Conservation (phyloP, 345 rosid species). For the Anastatica hierochuntica region DNA sequence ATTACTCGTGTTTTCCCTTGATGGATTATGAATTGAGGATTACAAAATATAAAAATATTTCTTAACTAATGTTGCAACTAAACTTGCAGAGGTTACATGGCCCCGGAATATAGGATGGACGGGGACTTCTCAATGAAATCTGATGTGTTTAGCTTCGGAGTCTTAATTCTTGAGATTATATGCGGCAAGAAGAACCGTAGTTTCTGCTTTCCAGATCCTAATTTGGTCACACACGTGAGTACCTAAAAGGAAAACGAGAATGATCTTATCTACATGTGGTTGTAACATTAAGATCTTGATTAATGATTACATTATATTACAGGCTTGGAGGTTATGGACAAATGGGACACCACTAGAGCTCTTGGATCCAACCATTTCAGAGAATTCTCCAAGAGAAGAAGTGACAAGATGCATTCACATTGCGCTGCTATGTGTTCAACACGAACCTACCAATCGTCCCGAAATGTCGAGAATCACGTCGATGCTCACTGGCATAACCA, state of each 20-base stretch:
- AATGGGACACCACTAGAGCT: neutral
- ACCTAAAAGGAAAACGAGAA: too few species aligned
- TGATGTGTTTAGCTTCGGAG: too few species aligned
- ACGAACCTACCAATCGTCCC: neutral
- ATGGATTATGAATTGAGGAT: neutral
- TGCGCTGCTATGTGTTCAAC: too few species aligned
- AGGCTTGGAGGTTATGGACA: neutral
- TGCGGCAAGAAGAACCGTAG: too few species aligned
- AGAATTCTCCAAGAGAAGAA: neutral
- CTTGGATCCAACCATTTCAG: neutral
- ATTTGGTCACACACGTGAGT: too few species aligned
- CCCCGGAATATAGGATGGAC: constrained; percentile 1
- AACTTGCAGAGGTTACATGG: constrained; percentile 16
- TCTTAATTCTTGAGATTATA: too few species aligned
- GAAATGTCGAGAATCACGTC: neutral
- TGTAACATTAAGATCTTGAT: too few species aligned
- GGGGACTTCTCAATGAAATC: too few species aligned
- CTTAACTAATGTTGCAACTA: neutral
- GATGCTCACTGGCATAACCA: neutral
- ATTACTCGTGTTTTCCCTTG: neutral
- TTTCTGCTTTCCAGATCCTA: too few species aligned
- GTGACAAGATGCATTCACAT: neutral
- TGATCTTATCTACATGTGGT: too few species aligned
- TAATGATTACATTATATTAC: neutral
- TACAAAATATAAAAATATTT: neutral